Conservation (phyloP, 169 alveolate species). For the Eimeria acervulina region DNA sequence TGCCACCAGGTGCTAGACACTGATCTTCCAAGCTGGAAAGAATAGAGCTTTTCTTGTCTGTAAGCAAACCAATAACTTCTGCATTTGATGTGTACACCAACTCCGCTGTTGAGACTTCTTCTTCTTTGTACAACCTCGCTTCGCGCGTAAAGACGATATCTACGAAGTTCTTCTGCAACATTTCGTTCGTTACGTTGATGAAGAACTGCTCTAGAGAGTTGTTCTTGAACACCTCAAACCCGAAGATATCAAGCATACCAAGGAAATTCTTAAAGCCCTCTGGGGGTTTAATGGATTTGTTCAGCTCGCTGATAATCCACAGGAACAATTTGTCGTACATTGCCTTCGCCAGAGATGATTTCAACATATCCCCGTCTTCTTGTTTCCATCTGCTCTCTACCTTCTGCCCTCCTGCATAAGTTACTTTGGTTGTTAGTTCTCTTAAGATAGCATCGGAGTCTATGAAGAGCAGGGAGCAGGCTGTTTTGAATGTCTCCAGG, state of each 20-base stretch:
- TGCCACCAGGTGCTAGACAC: constrained; percentile 96
- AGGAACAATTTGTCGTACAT: constrained; percentile 97
- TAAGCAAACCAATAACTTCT: constrained; percentile 81
- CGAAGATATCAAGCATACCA: constrained; percentile 98
- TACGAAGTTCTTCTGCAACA: constrained; percentile 96
- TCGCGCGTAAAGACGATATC: constrained; percentile 85
- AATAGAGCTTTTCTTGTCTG: constrained; percentile 89
- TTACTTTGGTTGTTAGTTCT: constrained; percentile 90
- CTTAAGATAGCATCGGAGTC: constrained; percentile 89
- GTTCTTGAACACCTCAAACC: constrained; percentile 98
- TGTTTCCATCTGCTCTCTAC: constrained; percentile 93
- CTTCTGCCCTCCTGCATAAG: constrained; percentile 91
- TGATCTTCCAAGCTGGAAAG: constrained; percentile 94
- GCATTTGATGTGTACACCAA: constrained; percentile 82
- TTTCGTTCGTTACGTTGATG: constrained; percentile 99
- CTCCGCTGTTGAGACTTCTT: constrained; percentile 82
- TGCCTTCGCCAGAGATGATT: constrained; percentile 96
- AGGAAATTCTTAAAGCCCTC: constrained; percentile 90
- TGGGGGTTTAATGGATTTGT: constrained; percentile 95
- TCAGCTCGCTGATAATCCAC: constrained; percentile 97
- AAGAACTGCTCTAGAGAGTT: constrained; percentile 99
- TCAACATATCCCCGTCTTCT: constrained; percentile 94
- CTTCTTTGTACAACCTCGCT: constrained; percentile 80
- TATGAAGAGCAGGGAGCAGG: constrained; percentile 91
- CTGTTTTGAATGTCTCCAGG: constrained; percentile 87